Percentiles rank a stretch among this genome's conserved stretches.
These are phyloP conservation scores for Sanghuangporus baumii DNA, from an alignment of 1,284 basidiomycete species.

Conservation along the genomic window DNA sequence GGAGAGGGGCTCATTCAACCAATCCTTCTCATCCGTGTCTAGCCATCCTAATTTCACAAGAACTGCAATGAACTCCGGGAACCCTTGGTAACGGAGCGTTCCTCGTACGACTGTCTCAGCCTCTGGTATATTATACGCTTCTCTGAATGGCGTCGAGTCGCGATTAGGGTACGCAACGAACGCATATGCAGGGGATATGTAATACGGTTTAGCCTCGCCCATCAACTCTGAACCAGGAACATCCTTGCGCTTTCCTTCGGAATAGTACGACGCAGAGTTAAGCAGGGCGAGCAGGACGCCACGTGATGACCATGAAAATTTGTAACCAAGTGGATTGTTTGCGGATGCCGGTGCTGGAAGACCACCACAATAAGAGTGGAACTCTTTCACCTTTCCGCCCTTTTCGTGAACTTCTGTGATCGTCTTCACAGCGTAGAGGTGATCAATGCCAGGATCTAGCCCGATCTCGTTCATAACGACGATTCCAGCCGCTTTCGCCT, in stretches of 20 bases:
- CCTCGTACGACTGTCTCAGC: conserved; percentile 91
- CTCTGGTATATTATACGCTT: conserved; percentile 90
- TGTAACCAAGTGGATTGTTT: conserved; percentile 97
- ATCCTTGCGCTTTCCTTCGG: conserved; percentile 57
- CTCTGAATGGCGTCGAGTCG: conserved; percentile 85
- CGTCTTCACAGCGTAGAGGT: conserved; percentile 95
- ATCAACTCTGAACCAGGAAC: conserved; percentile 76
- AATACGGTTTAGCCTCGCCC: conserved; percentile 88
- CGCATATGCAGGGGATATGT: conserved; percentile 91
- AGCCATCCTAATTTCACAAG: conserved; percentile 90
- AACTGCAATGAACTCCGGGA: conserved; percentile 93
- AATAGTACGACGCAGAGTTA: conserved; percentile 85
- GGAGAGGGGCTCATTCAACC: conserved; percentile 68
- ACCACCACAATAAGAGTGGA: conserved; percentile 96
- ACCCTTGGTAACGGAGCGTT: conserved; percentile 94
- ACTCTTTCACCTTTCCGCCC: conserved; percentile 95
- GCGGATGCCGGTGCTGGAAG: conserved; percentile 88
- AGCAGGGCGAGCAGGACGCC: conserved; percentile 94
- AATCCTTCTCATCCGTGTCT: conserved; percentile 71
- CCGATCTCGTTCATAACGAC: conserved; percentile 98
- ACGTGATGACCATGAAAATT: conserved; percentile 98
- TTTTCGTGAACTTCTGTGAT: conserved; percentile 91
- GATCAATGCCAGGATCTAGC: conserved; percentile 92
- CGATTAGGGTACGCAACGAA: conserved; percentile 99
- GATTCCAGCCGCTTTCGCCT: conserved; percentile 86